phyloP scores from a whole-genome alignment of 768 basidiomycete species.

The Xanthoconium purpureum region DNA sequence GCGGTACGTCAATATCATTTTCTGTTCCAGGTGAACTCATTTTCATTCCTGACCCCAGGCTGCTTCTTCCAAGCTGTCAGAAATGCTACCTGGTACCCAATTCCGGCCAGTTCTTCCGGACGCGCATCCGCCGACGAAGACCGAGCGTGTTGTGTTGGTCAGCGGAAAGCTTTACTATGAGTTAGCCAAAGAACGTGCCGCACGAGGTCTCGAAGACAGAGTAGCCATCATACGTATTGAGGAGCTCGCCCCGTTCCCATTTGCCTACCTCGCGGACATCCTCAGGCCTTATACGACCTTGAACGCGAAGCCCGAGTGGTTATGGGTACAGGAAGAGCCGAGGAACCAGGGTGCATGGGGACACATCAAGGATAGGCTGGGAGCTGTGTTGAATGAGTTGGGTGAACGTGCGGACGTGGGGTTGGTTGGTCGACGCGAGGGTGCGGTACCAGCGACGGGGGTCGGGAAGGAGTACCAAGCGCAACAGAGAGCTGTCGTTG shows the following conservation, averaged over 20 bases:
- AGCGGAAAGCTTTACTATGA: conserved; percentile 90
- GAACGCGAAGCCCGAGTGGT: conserved; percentile 34
- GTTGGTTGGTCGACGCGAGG: conserved; percentile 69
- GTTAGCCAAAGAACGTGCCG: conserved; percentile 64
- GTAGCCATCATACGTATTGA: conserved; percentile 79
- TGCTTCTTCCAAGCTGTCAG: conserved; percentile 64
- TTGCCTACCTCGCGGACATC: conserved; percentile 44
- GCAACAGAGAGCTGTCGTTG: conserved; percentile 63
- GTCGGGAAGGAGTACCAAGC: conserved; percentile 62
- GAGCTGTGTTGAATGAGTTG: conserved; percentile 44
- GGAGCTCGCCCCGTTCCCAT: conserved; percentile 88
- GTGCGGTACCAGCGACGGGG: conserved; percentile 75
- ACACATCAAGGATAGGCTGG: conserved; percentile 61
- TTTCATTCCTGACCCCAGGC: conserved; percentile 42
- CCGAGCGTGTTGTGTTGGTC: conserved; percentile 67
- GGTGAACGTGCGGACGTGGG: conserved; percentile 35
- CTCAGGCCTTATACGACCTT: conserved; percentile 46
- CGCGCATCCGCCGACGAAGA: conserved; percentile 32
- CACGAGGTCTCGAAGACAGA: conserved; percentile 40
- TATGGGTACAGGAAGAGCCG: conserved; percentile 88
- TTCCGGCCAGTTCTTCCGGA: conserved; percentile 74
- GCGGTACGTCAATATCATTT: conserved; percentile 47
- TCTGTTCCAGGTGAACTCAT: neutral
- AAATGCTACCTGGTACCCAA: conserved; percentile 53
- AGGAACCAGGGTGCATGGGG: conserved; percentile 81